A percentile compares a stretch with the other conserved stretches of the same genome.
Conservation (phyloP, 179 eudicot species). For the Patellifolia procumbens region DNA sequence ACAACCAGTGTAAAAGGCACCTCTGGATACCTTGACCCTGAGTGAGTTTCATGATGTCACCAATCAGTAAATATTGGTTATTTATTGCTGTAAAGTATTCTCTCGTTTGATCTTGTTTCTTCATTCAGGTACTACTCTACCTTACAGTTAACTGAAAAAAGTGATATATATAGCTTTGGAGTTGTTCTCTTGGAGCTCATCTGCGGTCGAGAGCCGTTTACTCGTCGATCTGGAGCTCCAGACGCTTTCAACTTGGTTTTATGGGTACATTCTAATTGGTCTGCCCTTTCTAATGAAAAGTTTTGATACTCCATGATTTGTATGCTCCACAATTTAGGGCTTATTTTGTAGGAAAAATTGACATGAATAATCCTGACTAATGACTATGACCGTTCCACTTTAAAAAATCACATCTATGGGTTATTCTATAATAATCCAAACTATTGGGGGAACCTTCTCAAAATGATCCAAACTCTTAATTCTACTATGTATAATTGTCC, state of each 20-base stretch:
- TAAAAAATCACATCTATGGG: too few relatives aligned
- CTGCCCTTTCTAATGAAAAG: not conserved
- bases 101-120: not conserved
- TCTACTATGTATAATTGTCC: too few relatives aligned
- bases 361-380: too few relatives aligned
- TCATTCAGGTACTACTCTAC: conserved; percentile 70
- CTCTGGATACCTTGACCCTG: conserved; percentile 91
- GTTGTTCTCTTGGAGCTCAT: conserved; percentile 84
- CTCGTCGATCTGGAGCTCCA: conserved; percentile 62
- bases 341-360: too few relatives aligned
- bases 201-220: conserved; percentile 76
- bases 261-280: conserved; percentile 49
- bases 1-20: conserved; percentile 83
- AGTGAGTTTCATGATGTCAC: conserved; percentile 42
- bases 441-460: too few relatives aligned
- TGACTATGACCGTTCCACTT: too few relatives aligned
- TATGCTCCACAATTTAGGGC: not conserved
- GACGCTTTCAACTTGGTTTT: conserved; percentile 77
- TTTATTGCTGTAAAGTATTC: not conserved
- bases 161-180: conserved; percentile 82
- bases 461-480: too few relatives aligned
- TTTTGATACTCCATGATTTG: not conserved
- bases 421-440: too few relatives aligned
- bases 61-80: not conserved
- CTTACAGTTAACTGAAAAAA: conserved; percentile 76